Evolutionary conservation across 2,329 filamentous ascomycete genomes (phyloP), one percentile per base, ranked within the genome.

Genomic region (Penicillium sumatraense): DNA sequence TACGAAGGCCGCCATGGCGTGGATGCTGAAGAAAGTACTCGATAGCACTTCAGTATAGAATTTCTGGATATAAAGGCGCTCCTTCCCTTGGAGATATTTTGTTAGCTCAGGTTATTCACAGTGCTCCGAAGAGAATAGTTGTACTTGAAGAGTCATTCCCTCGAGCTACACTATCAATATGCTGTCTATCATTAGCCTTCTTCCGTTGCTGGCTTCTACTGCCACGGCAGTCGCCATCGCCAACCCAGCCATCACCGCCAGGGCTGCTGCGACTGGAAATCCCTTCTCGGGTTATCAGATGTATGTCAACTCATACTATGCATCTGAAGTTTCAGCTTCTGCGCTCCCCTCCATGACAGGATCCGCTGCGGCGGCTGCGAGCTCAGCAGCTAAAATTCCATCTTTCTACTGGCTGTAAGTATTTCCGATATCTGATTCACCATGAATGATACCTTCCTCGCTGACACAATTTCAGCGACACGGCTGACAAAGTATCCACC

Each of bases 321-420:
- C 80, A 3, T 80, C 80, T 3, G 80, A 83, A 60, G 77, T 83
- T 31, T 76, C 78, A 52, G 79, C 69, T 31, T 72, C 81, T 16
- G 88, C 88, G 7, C 81, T 89, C 18, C 87, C 88, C 8, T 83
- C 82, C 14, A 72, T 90, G 56, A 82, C 82, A 9, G 79, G 81
- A 4, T 77, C 83, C 21, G 74, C 82, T 67, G 80, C 80, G 13
- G 80, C 83, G 16, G 80, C 75, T 23, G 80, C 80, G 1, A 72
- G 69, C 26, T 67, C 67, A n/a, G 81, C 78, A 7, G 81, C 81
- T 10, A 72, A 82, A 7, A 72, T 82, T 14, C 78, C 79, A 5
- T 81, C 80, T 2, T 83, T 83, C 60, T 71, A 78, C 16, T 83
- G 81, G 81, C 71, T 83, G 75, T 82, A 70, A 68, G 78, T 71